Percentiles rank a stretch among this genome's conserved stretches.
phyloP scores from a whole-genome alignment of 306 rosid species.

The Glycine soja region DNA sequence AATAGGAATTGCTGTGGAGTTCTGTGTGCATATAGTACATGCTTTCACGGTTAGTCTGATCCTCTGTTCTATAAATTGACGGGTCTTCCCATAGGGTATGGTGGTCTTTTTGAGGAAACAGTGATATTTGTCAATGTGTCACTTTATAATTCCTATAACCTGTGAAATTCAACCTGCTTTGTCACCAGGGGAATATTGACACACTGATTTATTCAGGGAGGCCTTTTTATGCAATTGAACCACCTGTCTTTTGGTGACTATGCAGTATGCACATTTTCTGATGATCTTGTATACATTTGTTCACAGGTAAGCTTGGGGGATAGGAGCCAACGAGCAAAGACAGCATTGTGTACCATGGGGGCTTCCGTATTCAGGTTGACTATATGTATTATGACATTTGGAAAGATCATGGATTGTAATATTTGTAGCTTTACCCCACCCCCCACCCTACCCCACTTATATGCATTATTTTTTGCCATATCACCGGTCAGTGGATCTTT shows the following conservation, averaged over 20 bases:
- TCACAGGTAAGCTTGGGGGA: constrained; percentile 80
- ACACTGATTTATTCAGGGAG: constrained; percentile 24
- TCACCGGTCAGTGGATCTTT: no score
- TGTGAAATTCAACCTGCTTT: constrained; percentile 40
- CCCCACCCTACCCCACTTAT: no score
- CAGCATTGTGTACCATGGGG: constrained; percentile 91
- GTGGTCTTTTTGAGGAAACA: constrained; percentile 24
- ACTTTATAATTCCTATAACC: constrained; percentile 5
- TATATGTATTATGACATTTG: constrained; percentile 36
- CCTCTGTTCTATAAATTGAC: constrained; percentile 28
- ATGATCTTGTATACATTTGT: constrained; percentile 40
- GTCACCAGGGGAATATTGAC: constrained; percentile 6
- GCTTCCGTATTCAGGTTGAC: constrained; percentile 96
- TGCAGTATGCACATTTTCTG: constrained; percentile 37
- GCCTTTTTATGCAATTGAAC: constrained; percentile 36
- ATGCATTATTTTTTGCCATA: no score
- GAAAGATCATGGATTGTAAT: constrained; percentile 18
- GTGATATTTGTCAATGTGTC: constrained; percentile 26
- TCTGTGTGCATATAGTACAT: constrained; percentile 91
- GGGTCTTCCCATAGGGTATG: constrained; percentile 21
- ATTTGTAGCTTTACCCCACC: not conserved
- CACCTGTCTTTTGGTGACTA: constrained; percentile 24
- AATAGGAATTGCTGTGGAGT: constrained; percentile 94
- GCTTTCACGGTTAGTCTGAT: constrained; percentile 85
- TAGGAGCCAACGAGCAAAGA: constrained; percentile 73